Evolutionary conservation across 257 asterid species (phyloP).

Genomic region (Osmanthus fragrans): DNA sequence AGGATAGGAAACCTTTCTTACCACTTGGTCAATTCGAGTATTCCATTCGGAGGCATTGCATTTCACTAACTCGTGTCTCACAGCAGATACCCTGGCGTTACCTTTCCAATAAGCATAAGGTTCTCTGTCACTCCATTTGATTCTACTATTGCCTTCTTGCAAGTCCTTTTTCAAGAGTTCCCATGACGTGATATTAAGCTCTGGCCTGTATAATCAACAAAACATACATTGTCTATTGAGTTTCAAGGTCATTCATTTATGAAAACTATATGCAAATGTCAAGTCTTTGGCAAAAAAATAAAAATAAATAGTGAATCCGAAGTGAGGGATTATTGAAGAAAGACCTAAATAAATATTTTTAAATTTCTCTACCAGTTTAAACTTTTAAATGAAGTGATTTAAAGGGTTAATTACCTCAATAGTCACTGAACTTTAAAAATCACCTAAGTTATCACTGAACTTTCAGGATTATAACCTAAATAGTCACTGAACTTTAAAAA

Average conservation of each 20-base stretch:
- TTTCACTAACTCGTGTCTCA: conserved; percentile 40
- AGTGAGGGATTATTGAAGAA: too few species aligned
- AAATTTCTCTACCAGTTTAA: too few species aligned
- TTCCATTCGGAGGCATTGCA: conserved; percentile 65
- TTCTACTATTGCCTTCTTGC: conserved; percentile 43
- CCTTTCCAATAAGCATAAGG: conserved; percentile 92
- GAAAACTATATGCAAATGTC: background rate
- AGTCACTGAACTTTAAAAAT: too few species aligned
- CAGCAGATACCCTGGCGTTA: conserved; percentile 37
- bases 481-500: too few species aligned
- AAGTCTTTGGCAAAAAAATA: background rate
- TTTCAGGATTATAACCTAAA: too few species aligned
- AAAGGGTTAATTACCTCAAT: too few species aligned
- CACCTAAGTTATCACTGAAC: too few species aligned
- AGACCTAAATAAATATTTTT: too few species aligned
- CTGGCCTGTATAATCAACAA: conserved; percentile 56
- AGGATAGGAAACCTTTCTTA: conserved; percentile 14
- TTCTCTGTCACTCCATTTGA: conserved; percentile 65
- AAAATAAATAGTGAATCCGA: too few species aligned
- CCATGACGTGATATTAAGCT: conserved; percentile 83
- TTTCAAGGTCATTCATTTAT: background rate
- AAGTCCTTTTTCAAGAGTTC: conserved; percentile 56
- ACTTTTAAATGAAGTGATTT: background rate
- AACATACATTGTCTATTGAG: background rate
- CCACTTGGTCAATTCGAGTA: conserved; percentile 62